phyloP scores from a whole-genome alignment of 768 basidiomycete genomes.

The Russula sp. region DNA sequence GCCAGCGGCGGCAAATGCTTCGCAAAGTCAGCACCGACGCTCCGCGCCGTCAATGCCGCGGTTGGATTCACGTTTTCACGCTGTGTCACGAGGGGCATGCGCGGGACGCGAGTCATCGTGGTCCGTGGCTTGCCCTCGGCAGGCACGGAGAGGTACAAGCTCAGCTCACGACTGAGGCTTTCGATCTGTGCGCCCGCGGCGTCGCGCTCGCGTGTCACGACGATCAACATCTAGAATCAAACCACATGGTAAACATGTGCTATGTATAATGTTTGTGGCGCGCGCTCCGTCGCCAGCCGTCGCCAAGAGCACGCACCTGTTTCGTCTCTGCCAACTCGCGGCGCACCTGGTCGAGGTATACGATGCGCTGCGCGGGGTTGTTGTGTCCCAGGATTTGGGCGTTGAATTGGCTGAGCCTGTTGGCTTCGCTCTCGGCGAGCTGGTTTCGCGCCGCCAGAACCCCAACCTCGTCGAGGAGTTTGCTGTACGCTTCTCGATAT shows the following conservation, averaged over 20 bases:
- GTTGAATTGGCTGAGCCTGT: conserved; percentile 71
- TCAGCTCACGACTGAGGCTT: conserved; percentile 31
- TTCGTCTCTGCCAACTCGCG: conserved; percentile 74
- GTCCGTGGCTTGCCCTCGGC: conserved; percentile 31
- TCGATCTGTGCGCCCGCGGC: conserved; percentile 29
- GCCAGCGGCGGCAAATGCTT: conserved; percentile 21
- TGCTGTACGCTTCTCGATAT: conserved; percentile 68
- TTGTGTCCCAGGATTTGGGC: conserved; percentile 80
- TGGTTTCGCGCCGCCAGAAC: conserved; percentile 63
- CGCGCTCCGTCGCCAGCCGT: too few relatives aligned
- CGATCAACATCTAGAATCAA: conserved; percentile 29
- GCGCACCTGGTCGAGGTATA: conserved; percentile 81
- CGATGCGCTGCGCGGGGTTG: conserved; percentile 80
- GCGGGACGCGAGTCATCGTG: conserved; percentile 31
- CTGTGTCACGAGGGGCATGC: conserved; percentile 28
- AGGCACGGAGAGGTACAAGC: conserved; percentile 33
- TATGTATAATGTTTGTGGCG: neutral
- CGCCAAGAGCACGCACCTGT: conserved; percentile 47
- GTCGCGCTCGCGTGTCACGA: conserved; percentile 32
- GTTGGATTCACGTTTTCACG: conserved; percentile 20
- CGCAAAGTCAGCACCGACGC: neutral
- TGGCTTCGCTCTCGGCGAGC: conserved; percentile 75
- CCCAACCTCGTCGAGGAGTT: conserved; percentile 56
- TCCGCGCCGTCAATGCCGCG: neutral
- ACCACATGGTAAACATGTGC: neutral